Conservation (phyloP, 805 yeast species). For the Kodamaea kaohsiungensis region DNA sequence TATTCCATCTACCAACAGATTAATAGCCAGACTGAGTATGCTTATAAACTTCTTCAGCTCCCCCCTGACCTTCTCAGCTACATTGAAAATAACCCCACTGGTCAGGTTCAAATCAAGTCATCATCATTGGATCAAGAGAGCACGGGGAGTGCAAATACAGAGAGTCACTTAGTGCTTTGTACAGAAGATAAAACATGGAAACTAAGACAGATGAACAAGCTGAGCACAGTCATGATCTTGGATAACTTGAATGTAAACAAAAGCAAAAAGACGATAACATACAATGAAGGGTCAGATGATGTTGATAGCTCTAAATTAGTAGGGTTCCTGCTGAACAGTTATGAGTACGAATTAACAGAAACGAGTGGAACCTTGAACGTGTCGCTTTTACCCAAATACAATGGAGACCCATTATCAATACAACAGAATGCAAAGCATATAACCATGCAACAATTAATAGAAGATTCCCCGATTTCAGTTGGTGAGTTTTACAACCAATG, state of each 20-base stretch:
- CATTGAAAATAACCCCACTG: slow-evolving; percentile 25
- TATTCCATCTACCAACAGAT: slow-evolving; percentile 16
- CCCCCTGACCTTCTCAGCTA: slow-evolving; percentile 48
- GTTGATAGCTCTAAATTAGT: slow-evolving; percentile 20
- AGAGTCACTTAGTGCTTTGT: slow-evolving; percentile 57
- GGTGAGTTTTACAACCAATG: slow-evolving; percentile 54
- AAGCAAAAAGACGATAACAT: background rate
- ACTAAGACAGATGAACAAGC: slow-evolving; percentile 79
- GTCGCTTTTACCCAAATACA: slow-evolving; percentile 26
- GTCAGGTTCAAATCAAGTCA: slow-evolving; percentile 40
- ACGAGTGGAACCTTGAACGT: slow-evolving; percentile 32
- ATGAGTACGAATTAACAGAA: slow-evolving; percentile 36
- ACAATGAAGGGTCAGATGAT: slow-evolving; percentile 4
- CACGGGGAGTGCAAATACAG: slow-evolving; percentile 8
- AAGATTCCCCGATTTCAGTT: slow-evolving; percentile 54
- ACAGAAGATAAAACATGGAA: slow-evolving; percentile 59
- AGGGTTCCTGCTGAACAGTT: slow-evolving; percentile 30
- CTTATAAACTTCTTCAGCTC: slow-evolving; percentile 54
- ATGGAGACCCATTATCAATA: slow-evolving; percentile 9
- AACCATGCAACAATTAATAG: slow-evolving; percentile 35
- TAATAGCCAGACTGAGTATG: slow-evolving; percentile 24
- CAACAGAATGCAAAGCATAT: background rate
- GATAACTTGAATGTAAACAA: slow-evolving; percentile 14
- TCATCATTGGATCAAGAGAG: slow-evolving; percentile 16
- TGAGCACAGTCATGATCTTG: slow-evolving; percentile 73